Conservation (phyloP, 169 alveolate genomes). For the Blepharisma undulans region DNA sequence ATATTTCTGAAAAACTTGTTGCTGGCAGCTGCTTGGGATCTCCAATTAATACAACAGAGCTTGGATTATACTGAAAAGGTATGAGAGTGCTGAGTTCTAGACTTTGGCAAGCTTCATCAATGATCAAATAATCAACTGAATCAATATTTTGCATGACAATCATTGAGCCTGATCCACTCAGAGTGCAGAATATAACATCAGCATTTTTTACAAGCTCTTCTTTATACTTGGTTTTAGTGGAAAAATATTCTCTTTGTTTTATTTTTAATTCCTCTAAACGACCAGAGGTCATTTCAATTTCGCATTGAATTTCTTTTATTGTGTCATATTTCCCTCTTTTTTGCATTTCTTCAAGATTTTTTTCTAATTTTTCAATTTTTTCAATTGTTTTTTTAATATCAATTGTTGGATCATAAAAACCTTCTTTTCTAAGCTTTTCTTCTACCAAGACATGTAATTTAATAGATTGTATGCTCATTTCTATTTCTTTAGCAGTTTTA, state of each 20-base stretch:
- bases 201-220: conserved; percentile 52
- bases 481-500: neutral
- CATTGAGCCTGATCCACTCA: conserved; percentile 70
- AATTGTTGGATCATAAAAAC: neutral
- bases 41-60: conserved; percentile 71
- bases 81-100: conserved; percentile 71
- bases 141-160: conserved; percentile 38
- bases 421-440: neutral
- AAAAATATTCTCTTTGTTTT: conserved; percentile 65
- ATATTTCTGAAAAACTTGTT: conserved; percentile 64
- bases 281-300: conserved; percentile 38
- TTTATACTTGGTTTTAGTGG: conserved; percentile 54
- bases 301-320: neutral
- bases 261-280: neutral
- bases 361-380: neutral
- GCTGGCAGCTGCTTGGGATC: conserved; percentile 82
- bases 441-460: neutral
- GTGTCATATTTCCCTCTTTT: neutral
- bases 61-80: conserved; percentile 66
- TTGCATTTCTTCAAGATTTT: neutral
- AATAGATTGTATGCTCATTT: neutral
- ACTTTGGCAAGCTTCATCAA: conserved; percentile 81
- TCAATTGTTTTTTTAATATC: neutral
- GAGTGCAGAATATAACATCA: conserved; percentile 69
- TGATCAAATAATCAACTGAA: conserved; percentile 71